Evolutionary conservation across 2,329 filamentous ascomycete genomes (phyloP), one percentile per base, ranked within the genome.

Genomic region (Dryadomyces quercivorus): DNA sequence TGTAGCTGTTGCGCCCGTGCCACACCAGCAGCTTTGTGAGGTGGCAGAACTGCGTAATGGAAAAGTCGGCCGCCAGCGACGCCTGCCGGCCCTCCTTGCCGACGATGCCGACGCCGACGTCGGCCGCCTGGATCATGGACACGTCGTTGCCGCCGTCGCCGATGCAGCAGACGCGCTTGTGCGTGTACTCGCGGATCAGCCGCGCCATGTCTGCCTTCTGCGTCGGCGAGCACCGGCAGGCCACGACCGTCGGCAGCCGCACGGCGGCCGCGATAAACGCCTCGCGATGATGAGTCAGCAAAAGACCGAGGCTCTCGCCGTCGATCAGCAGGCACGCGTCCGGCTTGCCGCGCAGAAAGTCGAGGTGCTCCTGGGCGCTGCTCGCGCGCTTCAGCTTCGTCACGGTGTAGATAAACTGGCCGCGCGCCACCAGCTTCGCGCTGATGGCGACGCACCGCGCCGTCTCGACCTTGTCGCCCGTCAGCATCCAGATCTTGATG

Each of bases 401-500:
- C 46, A 98, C 86, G 0, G 92, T 96, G 70, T 97, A 90, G 59
- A 98, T 95, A 66, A 92, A 93, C 69, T 98, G 94, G 1, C 92
- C 92, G 58, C 93, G 78, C 4, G 90, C 86, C 15, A 98, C 93
- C 7, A 98, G 78, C 67, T 96, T 96, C 34, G 92, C 91, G 64
- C 87, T 94, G 46, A 98, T 86, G 2, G 93, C 94, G 13, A 98
- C 92, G 69, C 93, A 98, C 40, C 93, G 84, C 16, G 93, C 93
- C 15, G 93, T 98, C 70, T 98, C 93, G 2, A 98, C 88, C 70
- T 98, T 98, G 75, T 98, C 93, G 49, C 93, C 93, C 0, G 93
- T 98, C 66, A 98, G 75, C 93, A 98, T 98, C 93, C 93, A 98
- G 51, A 98, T 97, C 69, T 97, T 97, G 71, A 98, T 93, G 26